phyloP scores from a whole-genome alignment of 2,329 filamentous ascomycete species.

The Paracorniculantispora psalliotae region DNA sequence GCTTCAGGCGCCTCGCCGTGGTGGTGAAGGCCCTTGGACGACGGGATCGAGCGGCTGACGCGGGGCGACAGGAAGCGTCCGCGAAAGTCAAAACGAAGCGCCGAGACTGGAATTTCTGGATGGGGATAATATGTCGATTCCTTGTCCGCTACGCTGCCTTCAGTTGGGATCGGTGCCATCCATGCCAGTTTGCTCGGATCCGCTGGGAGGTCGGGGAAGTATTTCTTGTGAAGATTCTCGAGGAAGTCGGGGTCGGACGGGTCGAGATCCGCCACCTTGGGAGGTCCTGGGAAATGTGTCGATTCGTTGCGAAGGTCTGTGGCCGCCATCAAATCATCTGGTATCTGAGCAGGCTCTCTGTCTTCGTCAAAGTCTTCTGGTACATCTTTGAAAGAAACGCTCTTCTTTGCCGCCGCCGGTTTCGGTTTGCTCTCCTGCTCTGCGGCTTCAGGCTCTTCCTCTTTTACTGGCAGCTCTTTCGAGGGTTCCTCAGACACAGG shows the following conservation, averaged over 20 bases:
- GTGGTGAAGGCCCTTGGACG: conserved; percentile 80
- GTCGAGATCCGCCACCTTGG: conserved; percentile 65
- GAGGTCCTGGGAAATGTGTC: conserved; percentile 59
- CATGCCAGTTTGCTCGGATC: conserved; percentile 84
- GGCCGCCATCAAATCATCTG: conserved; percentile 39
- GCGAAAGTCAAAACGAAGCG: conserved; percentile 83
- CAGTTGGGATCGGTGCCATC: conserved; percentile 71
- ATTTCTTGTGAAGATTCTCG: conserved; percentile 78
- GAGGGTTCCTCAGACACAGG: conserved; percentile 18
- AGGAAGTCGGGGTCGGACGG: conserved; percentile 81
- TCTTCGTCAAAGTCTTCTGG: conserved; percentile 36
- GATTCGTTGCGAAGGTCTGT: conserved; percentile 34
- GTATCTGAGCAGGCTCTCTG: conserved; percentile 35
- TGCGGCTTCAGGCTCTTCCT: background rate
- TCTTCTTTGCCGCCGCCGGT: conserved; percentile 22
- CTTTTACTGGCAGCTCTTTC: background rate
- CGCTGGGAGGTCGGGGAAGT: conserved; percentile 82
- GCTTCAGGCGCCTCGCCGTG: conserved; percentile 89
- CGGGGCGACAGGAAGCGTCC: conserved; percentile 76
- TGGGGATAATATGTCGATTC: conserved; percentile 79
- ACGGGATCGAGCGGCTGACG: conserved; percentile 67
- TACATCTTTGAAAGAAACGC: conserved; percentile 16
- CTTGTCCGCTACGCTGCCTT: conserved; percentile 58
- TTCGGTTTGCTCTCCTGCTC: conserved; percentile 3
- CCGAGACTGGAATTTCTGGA: conserved; percentile 65